Base-by-base conservation (phyloP, 441 rosid genomes). In the Adansonia grandidieri region DNA sequence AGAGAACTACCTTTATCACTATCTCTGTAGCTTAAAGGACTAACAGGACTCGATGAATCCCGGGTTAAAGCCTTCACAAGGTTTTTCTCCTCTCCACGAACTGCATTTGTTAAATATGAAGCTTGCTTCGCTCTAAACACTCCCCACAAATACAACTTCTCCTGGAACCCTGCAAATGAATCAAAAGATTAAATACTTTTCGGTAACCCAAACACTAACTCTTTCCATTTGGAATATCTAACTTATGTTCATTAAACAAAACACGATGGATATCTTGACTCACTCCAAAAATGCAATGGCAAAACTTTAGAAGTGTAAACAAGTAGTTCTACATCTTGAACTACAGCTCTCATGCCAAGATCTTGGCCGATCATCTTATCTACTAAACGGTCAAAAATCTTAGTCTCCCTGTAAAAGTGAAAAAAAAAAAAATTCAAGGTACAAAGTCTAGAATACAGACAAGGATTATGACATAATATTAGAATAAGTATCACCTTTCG, bases 141-240 rank as follows among this genome's bases (percentile, higher is more conserved):
- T 8, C 97, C 94, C 98, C 97, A 92, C 77, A 91, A 44, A 86
- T 88, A 94, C 20, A 81, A 82, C 78, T 86, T 90, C 45, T 79
- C 72, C 71, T 82, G 84, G 74, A 87, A 87, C 73, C 84, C 96
- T 94, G 91, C 82, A 89, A 53, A 76, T 5, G 7, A 73, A 62
- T 71, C 62, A 28, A 44, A 19, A 45, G 9, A 4, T 28, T 45
- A n/a, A 4, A 6, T 73, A 8, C 9, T 58, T 75, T 24, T 63
- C 17, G n/a, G 9, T 6, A 45, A 11, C 10, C 10, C 15, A 73
- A 67, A 45, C 53, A 40, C 37, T 5, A 32, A 32, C 37, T 32
- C 37, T 32, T 32, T 32, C 37, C 37, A 32, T 1, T 32, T 32
- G 37, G 37, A 32, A 32, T 32, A 32, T n/a, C 11, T 19, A n/a